Base-by-base conservation (phyloP, 805 yeast species). In the Nadsonia fulvescens region DNA sequence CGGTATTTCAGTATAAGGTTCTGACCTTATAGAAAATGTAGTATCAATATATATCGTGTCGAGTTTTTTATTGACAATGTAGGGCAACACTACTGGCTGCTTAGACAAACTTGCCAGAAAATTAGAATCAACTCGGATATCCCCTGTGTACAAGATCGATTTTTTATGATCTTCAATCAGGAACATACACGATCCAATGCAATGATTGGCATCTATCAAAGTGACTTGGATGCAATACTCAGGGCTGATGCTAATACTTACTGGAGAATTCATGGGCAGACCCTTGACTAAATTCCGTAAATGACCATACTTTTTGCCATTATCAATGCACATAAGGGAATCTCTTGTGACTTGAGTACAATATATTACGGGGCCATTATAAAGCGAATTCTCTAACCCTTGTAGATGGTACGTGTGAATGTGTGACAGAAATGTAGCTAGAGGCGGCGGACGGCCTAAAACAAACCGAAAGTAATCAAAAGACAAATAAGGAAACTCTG, bases 171-270 rank as follows among this genome's bases (percentile, higher is more conserved):
- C 44, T 32, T 61, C 62, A 2, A 69, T 30, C 15, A 69, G 49
- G 30, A 63, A 60, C 69, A 68, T 63, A 2, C 55, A 51, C 3
- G 71, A 54, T 3, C 75, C 76, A 8, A 71, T 66, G 37, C 76
- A 69, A 36, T 69, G 77, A 37, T 66, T 56, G 1, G 69, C 56
- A 5, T 56, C 56, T 3, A 69, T 49, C 14, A 61, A 37, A 1
- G 66, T 58, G 2, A 67, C 43, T 5, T 28, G 39, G 5, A 65
- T 25, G 1, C 15, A 13, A 2, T 27, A 21, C 5, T 25, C 37
- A 8, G 31, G 31, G 18, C 28, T 31, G 16, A 30, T 18, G 18
- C 33, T 39, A 12, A 37, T 33, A 5, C 28, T 32, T 9, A 48
- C 31, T 3, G 43, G 43, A 12, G 31, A 25, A 31, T 39, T 31